These are phyloP conservation scores for Yamadazyma diospyri DNA, from an alignment of 1,139 yeast species.

Conservation along the genomic window DNA sequence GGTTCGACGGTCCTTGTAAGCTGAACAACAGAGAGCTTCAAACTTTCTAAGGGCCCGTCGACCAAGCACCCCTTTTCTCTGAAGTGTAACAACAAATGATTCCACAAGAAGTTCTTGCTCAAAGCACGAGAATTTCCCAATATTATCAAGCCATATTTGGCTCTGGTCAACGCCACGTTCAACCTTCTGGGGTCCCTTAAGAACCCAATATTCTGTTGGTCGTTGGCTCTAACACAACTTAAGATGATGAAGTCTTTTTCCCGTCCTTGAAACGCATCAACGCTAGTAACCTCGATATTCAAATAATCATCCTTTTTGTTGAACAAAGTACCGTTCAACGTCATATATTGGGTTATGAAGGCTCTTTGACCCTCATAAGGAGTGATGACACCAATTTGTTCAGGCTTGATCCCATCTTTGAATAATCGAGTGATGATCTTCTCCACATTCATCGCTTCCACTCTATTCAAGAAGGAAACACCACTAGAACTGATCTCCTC, in stretches of 20 bases:
- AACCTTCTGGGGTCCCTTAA: slow-evolving; percentile 85
- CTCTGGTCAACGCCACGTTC: slow-evolving; percentile 91
- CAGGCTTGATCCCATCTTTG: slow-evolving; percentile 75
- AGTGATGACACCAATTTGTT: slow-evolving; percentile 87
- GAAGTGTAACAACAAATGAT: slow-evolving; percentile 69
- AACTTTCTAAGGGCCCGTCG: slow-evolving; percentile 84
- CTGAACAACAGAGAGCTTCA: slow-evolving; percentile 71
- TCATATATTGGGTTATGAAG: slow-evolving; percentile 75
- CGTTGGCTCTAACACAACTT: slow-evolving; percentile 91
- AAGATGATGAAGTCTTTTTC: slow-evolving; percentile 88
- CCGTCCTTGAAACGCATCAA: slow-evolving; percentile 95
- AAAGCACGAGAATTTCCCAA: slow-evolving; percentile 84
- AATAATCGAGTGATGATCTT: slow-evolving; percentile 71
- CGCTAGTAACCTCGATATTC: slow-evolving; percentile 84
- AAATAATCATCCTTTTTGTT: slow-evolving; percentile 59
- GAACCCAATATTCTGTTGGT: slow-evolving; percentile 79
- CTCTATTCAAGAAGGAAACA: slow-evolving; percentile 79
- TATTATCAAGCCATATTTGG: slow-evolving; percentile 77
- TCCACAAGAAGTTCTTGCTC: slow-evolving; percentile 74
- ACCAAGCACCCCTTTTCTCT: slow-evolving; percentile 85
- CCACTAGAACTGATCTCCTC: slow-evolving; percentile 87
- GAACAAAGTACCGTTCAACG: slow-evolving; percentile 61
- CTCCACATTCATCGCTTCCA: slow-evolving; percentile 90
- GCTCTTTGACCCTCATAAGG: slow-evolving; percentile 96
- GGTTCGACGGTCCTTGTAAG: slow-evolving; percentile 18